phyloP scores from a whole-genome alignment of 371 early-diverging fungal species.

The Basidiobolus meristosporus region DNA sequence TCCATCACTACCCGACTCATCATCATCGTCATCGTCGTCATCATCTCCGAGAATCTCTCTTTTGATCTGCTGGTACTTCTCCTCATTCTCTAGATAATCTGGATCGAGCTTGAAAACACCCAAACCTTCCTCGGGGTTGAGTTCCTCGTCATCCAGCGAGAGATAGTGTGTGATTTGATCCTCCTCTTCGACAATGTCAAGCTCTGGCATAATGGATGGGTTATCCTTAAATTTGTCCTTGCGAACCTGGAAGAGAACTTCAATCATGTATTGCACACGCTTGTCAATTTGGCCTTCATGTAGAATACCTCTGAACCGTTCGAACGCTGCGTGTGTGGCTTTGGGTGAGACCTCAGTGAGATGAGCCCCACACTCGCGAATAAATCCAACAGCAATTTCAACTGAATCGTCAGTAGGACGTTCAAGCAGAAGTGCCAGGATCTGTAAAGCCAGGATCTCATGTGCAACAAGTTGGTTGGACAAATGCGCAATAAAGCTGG shows the following conservation, averaged over 20 bases:
- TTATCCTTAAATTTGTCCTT: slow-evolving; percentile 87
- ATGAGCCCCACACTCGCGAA: slow-evolving; percentile 78
- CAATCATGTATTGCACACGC: slow-evolving; percentile 93
- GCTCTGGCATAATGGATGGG: slow-evolving; percentile 44
- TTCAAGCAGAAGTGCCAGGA: slow-evolving; percentile 70
- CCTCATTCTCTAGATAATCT: slow-evolving; percentile 65
- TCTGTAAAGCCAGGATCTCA: slow-evolving; percentile 78
- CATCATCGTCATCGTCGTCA: slow-evolving; percentile 33
- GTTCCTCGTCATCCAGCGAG: slow-evolving; percentile 71
- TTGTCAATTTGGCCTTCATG: slow-evolving; percentile 89
- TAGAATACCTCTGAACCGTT: slow-evolving; percentile 77
- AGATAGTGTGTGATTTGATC: slow-evolving; percentile 88
- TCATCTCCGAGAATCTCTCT: slow-evolving; percentile 84
- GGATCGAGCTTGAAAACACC: slow-evolving; percentile 68
- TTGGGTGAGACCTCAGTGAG: slow-evolving; percentile 58
- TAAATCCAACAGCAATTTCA: slow-evolving; percentile 89
- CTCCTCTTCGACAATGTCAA: slow-evolving; percentile 89
- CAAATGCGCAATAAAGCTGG: slow-evolving; percentile 82
- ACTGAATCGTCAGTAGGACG: slow-evolving; percentile 92
- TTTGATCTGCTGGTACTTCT: slow-evolving; percentile 58
- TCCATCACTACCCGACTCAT: slow-evolving; percentile 17
- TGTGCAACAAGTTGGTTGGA: slow-evolving; percentile 81
- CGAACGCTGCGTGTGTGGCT: slow-evolving; percentile 75
- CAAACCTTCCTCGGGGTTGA: slow-evolving; percentile 57
- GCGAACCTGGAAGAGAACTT: slow-evolving; percentile 88